These are phyloP conservation scores for Dendrostoma leiphaemia DNA, from an alignment of 2,329 filamentous ascomycete species.

Conservation along the genomic window DNA sequence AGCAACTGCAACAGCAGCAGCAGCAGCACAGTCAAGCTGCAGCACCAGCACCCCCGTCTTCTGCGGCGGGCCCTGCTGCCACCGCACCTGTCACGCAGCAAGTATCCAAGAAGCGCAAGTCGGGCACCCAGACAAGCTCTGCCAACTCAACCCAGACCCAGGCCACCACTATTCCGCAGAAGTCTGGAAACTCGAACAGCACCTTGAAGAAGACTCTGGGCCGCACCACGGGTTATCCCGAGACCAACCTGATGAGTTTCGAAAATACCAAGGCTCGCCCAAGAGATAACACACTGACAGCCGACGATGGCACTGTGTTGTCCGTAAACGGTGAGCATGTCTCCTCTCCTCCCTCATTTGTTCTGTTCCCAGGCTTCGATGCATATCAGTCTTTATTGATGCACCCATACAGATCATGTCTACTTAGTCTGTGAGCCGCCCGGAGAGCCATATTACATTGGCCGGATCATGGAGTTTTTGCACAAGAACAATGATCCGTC, in stretches of 20 bases:
- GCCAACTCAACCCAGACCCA: slow-evolving; percentile 24
- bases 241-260: slow-evolving; percentile 89
- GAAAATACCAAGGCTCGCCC: slow-evolving; percentile 67
- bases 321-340: slow-evolving; percentile 74
- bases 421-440: slow-evolving; percentile 97
- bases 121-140: slow-evolving; percentile 43
- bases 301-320: slow-evolving; percentile 86
- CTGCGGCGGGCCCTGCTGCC: slow-evolving; percentile 21
- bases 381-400: not conserved
- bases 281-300: slow-evolving; percentile 74
- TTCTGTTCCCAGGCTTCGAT: not conserved
- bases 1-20: slow-evolving; percentile 24
- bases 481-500: slow-evolving; percentile 72
- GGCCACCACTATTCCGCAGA: not conserved
- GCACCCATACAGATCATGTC: slow-evolving; percentile 60
- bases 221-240: slow-evolving; percentile 42
- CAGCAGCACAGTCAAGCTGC: slow-evolving; percentile 24
- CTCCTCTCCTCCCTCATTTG: not conserved
- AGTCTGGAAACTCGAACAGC: slow-evolving; percentile 25
- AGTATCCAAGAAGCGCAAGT: slow-evolving; percentile 82
- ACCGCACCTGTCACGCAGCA: slow-evolving; percentile 32
- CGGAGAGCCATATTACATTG: slow-evolving; percentile 96
- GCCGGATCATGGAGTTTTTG: slow-evolving; percentile 97
- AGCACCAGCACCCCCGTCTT: slow-evolving; percentile 23
- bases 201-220: slow-evolving; percentile 24